Conservation (phyloP, 2,329 filamentous ascomycete genomes). For the Ophiostoma novo-ulmi region DNA sequence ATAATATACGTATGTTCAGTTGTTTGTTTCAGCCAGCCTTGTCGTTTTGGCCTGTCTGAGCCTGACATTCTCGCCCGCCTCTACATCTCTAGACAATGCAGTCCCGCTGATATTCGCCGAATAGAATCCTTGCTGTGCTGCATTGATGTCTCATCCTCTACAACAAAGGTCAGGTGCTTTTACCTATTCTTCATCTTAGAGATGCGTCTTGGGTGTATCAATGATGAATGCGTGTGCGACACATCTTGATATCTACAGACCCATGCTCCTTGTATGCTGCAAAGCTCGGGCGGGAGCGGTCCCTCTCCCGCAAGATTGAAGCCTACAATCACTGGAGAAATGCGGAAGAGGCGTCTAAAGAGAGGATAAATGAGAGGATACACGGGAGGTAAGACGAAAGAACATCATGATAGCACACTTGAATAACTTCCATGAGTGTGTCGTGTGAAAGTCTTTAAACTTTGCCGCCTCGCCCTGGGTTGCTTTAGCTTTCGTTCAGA, state of each 20-base stretch:
- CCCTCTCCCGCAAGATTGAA: not conserved
- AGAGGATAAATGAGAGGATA: not conserved
- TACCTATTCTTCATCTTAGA: not conserved
- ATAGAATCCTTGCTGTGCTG: not conserved
- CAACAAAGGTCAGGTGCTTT: not conserved
- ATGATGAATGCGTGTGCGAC: not conserved
- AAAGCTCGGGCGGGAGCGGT: not conserved
- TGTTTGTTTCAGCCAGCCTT: not conserved
- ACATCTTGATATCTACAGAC: not conserved
- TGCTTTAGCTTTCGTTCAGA: too few species aligned
- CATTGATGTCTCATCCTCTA: not conserved
- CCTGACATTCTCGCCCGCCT: not conserved
- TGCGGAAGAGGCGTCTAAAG: not conserved
- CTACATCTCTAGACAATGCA: not conserved
- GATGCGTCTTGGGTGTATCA: not conserved
- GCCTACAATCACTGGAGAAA: not conserved
- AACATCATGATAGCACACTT: not conserved
- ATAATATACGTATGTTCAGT: too few species aligned
- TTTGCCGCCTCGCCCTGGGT: too few species aligned
- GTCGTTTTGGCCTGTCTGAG: not conserved
- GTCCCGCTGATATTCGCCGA: constrained; percentile 12
- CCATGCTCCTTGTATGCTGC: not conserved
- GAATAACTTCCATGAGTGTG: too few species aligned
- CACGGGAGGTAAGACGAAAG: not conserved
- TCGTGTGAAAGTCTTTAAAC: too few species aligned